A percentile compares a stretch with the other conserved stretches of the same genome.
Conservation (phyloP, 495 filamentous ascomycete species). For the Penicillium goetzii region DNA sequence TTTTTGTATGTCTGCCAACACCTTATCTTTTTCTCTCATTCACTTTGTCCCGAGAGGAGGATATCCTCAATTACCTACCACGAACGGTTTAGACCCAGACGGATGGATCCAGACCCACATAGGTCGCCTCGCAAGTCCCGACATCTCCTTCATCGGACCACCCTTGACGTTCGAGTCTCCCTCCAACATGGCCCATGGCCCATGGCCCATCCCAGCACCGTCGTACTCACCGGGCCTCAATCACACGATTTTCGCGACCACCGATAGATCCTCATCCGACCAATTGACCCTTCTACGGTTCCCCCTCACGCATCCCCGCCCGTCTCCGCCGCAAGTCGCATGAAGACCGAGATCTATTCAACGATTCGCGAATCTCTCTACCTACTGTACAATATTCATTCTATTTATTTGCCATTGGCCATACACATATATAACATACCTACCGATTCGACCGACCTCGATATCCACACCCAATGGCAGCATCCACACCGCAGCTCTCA, state of each 20-base stretch:
- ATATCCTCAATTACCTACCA: conserved; percentile 1
- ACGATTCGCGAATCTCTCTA: not conserved
- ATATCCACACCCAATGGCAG: conserved; percentile 23
- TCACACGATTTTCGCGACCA: not conserved
- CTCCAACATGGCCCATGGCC: not conserved
- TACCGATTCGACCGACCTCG: not conserved
- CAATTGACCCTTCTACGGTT: conserved; percentile 6
- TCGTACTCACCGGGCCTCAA: not conserved
- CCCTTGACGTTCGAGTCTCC: not conserved
- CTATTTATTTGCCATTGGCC: not conserved
- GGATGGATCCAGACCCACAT: conserved; percentile 22
- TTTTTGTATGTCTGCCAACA: not conserved
- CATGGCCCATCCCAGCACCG: not conserved
- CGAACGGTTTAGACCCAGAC: conserved; percentile 22
- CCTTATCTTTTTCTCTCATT: not conserved
- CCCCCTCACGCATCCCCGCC: not conserved
- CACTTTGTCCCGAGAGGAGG: not conserved
- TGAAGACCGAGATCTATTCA: not conserved
- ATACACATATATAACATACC: conserved; percentile 2
- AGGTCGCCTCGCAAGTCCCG: conserved; percentile 10
- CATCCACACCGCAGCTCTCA: conserved; percentile 35
- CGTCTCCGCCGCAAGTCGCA: not conserved
- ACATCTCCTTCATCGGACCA: conserved; percentile 12
- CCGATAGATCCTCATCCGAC: not conserved
- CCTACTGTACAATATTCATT: not conserved